Percentiles rank a stretch among this genome's conserved stretches.
phyloP scores from a whole-genome alignment of 2,329 filamentous ascomycete genomes.

The Cladosporium halotolerans region DNA sequence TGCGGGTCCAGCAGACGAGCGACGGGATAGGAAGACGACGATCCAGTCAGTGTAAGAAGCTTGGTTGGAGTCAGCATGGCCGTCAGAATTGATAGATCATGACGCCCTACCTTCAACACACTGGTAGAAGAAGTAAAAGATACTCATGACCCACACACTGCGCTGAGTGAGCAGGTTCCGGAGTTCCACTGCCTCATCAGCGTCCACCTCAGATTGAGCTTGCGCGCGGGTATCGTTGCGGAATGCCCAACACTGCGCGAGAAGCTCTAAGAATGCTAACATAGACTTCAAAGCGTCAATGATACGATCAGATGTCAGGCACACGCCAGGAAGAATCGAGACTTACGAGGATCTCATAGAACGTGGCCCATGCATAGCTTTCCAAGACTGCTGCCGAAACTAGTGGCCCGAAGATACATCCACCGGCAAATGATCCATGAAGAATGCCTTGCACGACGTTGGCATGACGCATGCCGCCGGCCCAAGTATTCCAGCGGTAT shows the following conservation, averaged over 20 bases:
- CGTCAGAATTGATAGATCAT: neutral
- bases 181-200: neutral
- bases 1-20: neutral
- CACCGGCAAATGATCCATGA: constrained; percentile 1
- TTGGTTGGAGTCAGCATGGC: neutral
- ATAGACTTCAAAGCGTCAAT: neutral
- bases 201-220: neutral
- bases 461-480: neutral
- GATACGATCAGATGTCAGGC: neutral
- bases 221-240: neutral
- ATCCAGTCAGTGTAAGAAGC: constrained; percentile 8
- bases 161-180: neutral
- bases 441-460: constrained; percentile 2
- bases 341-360: neutral
- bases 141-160: constrained; percentile 1
- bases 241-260: neutral
- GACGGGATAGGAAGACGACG: neutral
- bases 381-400: neutral
- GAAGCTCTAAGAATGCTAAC: neutral
- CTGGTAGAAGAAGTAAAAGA: constrained; percentile 3
- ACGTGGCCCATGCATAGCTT: neutral
- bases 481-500: constrained; percentile 7
- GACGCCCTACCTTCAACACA: neutral
- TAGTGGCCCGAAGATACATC: neutral
- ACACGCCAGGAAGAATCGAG: neutral